Evolutionary conservation across 2,329 filamentous ascomycete species (phyloP).

Genomic region (Colletotrichum neosansevieriae): DNA sequence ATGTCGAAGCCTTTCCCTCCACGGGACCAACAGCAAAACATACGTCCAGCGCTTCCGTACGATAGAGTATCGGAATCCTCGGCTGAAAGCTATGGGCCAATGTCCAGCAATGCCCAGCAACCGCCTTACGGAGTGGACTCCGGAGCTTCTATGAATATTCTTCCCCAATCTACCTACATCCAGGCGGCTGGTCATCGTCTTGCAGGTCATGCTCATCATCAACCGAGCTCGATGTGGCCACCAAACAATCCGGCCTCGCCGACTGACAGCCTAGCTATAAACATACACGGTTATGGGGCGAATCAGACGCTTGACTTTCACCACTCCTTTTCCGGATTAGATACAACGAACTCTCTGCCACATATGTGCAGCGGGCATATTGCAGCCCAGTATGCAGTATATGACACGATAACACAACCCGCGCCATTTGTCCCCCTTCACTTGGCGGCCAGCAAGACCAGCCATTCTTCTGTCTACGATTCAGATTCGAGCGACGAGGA

Average conservation of each 20-base stretch:
- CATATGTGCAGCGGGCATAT: slow-evolving; percentile 9
- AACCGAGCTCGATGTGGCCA: slow-evolving; percentile 3
- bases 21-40: slow-evolving; percentile 2
- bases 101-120: slow-evolving; percentile 11
- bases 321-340: background rate
- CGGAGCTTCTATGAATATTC: background rate
- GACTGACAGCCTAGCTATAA: background rate
- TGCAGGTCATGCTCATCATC: background rate
- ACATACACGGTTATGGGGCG: slow-evolving; percentile 8
- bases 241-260: background rate
- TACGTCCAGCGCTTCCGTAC: background rate
- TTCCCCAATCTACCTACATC: slow-evolving; percentile 4
- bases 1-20: background rate
- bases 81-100: slow-evolving; percentile 12
- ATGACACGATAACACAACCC: slow-evolving; percentile 18
- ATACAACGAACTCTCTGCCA: slow-evolving; percentile 1
- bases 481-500: slow-evolving; percentile 19
- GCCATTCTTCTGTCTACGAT: slow-evolving; percentile 17
- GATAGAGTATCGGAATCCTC: slow-evolving; percentile 20
- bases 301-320: slow-evolving; percentile 25
- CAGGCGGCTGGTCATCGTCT: background rate
- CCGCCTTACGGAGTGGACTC: background rate
- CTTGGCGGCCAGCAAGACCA: background rate
- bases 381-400: slow-evolving; percentile 4
- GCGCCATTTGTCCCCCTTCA: slow-evolving; percentile 5